Percentiles rank a stretch among this genome's conserved stretches.
phyloP scores from a whole-genome alignment of 2,329 filamentous ascomycete genomes.

The Pezicula radicicola region DNA sequence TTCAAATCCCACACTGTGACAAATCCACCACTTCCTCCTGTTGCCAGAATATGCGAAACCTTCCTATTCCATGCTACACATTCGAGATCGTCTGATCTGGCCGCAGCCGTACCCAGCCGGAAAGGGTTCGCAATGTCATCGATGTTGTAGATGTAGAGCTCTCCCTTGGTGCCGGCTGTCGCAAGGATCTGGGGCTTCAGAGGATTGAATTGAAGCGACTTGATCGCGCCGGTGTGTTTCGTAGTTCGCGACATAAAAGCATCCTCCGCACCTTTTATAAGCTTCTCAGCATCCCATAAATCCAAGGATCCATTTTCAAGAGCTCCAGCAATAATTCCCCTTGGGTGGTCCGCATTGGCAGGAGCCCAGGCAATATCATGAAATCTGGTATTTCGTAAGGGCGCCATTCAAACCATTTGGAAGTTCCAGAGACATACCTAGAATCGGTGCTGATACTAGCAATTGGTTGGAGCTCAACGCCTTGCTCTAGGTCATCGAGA shows the following conservation, averaged over 20 bases:
- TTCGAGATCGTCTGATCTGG: conserved; percentile 91
- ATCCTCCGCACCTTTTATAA: conserved; percentile 57
- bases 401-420: conserved; percentile 19
- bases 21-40: conserved; percentile 88
- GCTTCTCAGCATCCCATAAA: conserved; percentile 83
- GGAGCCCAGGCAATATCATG: conserved; percentile 96
- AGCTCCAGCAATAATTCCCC: conserved; percentile 90
- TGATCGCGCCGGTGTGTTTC: conserved; percentile 90
- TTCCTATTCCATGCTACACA: conserved; percentile 98
- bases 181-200: conserved; percentile 87
- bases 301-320: conserved; percentile 92
- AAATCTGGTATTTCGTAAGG: conserved; percentile 59
- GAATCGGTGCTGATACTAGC: conserved; percentile 84
- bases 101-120: conserved; percentile 81
- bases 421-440: conserved; percentile 54
- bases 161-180: conserved; percentile 89
- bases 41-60: conserved; percentile 93
- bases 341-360: conserved; percentile 72
- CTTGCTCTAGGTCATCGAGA: conserved; percentile 72
- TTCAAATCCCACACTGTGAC: conserved; percentile 99
- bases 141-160: conserved; percentile 93
- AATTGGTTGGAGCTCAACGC: conserved; percentile 80
- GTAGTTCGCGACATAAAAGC: conserved; percentile 82
- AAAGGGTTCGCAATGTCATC: conserved; percentile 87
- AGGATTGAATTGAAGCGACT: conserved; percentile 95